Conservation (phyloP, 805 yeast genomes). For the Yueomyces sp. region DNA sequence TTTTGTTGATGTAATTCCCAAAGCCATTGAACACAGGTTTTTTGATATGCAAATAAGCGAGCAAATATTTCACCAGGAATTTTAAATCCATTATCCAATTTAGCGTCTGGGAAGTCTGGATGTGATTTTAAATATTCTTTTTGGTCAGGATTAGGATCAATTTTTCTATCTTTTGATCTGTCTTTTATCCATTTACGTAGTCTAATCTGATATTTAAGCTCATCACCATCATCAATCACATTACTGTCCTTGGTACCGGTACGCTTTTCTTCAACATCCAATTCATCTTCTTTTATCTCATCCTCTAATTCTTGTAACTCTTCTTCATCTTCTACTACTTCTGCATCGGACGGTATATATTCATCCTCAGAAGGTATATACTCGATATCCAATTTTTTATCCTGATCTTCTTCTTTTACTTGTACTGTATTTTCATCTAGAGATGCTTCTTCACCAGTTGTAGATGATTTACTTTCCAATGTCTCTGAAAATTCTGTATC, state of each 20-base stretch:
- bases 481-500: conserved; percentile 11
- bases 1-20: conserved; percentile 85
- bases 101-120: conserved; percentile 65
- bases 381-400: conserved; percentile 1
- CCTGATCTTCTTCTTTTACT: conserved; percentile 1
- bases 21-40: conserved; percentile 94
- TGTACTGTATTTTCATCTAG: background rate
- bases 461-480: background rate
- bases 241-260: conserved; percentile 16
- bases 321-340: conserved; percentile 1
- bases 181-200: conserved; percentile 44
- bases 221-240: conserved; percentile 69
- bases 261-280: conserved; percentile 8
- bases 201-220: conserved; percentile 44
- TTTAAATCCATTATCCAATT: conserved; percentile 50
- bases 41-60: conserved; percentile 80
- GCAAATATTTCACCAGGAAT: conserved; percentile 89
- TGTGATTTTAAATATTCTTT: conserved; percentile 68
- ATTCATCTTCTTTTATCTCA: conserved; percentile 12
- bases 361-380: conserved; percentile 4
- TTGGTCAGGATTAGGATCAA: conserved; percentile 8
- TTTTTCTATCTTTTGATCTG: conserved; percentile 31
- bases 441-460: background rate
- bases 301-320: conserved; percentile 17
- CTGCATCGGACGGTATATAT: background rate